These are phyloP conservation scores for Debaryomycetaceae sp. DNA, from an alignment of 1,139 yeast species.

Conservation along the genomic window DNA sequence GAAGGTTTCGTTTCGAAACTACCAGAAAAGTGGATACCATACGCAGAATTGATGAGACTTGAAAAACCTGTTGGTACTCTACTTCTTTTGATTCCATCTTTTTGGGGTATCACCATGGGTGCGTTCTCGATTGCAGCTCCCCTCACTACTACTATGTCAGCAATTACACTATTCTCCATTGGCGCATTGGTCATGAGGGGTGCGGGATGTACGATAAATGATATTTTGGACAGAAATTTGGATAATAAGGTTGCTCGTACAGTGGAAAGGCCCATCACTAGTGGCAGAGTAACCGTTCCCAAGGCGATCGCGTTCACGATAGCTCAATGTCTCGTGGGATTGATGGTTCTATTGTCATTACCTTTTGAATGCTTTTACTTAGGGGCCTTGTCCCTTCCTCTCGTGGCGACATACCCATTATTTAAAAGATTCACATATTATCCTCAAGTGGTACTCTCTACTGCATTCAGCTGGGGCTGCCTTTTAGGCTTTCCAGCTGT, in stretches of 20 bases:
- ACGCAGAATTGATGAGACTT: slow-evolving; percentile 84
- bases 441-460: slow-evolving; percentile 81
- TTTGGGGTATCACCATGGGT: slow-evolving; percentile 86
- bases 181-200: slow-evolving; percentile 95
- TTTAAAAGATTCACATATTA: slow-evolving; percentile 93
- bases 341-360: slow-evolving; percentile 64
- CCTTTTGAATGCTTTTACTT: slow-evolving; percentile 80
- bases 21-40: slow-evolving; percentile 77
- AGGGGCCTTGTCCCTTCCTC: slow-evolving; percentile 77
- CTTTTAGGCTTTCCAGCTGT: slow-evolving; percentile 93
- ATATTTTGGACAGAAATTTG: slow-evolving; percentile 74
- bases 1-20: slow-evolving; percentile 58
- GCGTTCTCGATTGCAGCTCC: slow-evolving; percentile 73
- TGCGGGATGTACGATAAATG: slow-evolving; percentile 96
- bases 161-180: slow-evolving; percentile 63
- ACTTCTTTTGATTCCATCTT: slow-evolving; percentile 72
- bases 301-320: slow-evolving; percentile 76
- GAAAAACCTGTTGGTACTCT: slow-evolving; percentile 95
- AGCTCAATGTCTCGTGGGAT: slow-evolving; percentile 74
- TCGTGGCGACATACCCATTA: slow-evolving; percentile 84
- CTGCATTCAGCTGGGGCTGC: slow-evolving; percentile 95
- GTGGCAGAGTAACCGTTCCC: slow-evolving; percentile 69
- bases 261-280: slow-evolving; percentile 83
- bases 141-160: slow-evolving; percentile 52
- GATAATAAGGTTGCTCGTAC: slow-evolving; percentile 88